Percentiles rank a stretch among this genome's conserved stretches.
Conservation (phyloP, 2,329 filamentous ascomycete genomes). For the Berkeleyomyces basicola region DNA sequence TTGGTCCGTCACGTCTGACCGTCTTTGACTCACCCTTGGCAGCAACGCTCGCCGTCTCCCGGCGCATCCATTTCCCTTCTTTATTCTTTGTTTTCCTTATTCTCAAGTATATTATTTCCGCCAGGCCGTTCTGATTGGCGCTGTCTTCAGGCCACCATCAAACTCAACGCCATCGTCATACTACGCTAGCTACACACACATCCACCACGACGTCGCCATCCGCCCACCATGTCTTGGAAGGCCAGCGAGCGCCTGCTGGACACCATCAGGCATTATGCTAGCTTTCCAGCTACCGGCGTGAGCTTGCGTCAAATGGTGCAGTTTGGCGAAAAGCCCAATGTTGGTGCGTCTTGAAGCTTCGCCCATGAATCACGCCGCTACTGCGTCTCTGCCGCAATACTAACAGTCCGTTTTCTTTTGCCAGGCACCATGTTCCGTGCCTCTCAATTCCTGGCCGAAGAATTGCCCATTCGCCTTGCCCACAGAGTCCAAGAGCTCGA, state of each 20-base stretch:
- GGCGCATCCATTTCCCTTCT: neutral
- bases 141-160: neutral
- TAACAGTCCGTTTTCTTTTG: neutral
- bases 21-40: too few relatives aligned
- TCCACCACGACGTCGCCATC: neutral
- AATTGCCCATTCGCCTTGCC: conserved; percentile 88
- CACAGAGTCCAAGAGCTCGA: conserved; percentile 91
- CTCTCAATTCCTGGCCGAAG: conserved; percentile 95
- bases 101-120: neutral
- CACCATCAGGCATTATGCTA: conserved; percentile 92
- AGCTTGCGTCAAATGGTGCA: conserved; percentile 98
- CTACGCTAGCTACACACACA: neutral
- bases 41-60: too few relatives aligned
- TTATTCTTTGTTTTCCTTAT: neutral
- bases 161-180: neutral
- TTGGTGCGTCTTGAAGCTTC: conserved; percentile 39
- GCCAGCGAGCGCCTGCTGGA: conserved; percentile 82
- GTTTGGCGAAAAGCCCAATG: conserved; percentile 86
- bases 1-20: too few relatives aligned
- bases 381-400: neutral
- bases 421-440: conserved; percentile 88
- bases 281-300: conserved; percentile 89
- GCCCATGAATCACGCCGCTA: neutral
- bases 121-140: too few relatives aligned
- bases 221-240: conserved; percentile 73